Base-by-base conservation (phyloP, 345 rosid genomes). In the Lumnitzera racemosa region DNA sequence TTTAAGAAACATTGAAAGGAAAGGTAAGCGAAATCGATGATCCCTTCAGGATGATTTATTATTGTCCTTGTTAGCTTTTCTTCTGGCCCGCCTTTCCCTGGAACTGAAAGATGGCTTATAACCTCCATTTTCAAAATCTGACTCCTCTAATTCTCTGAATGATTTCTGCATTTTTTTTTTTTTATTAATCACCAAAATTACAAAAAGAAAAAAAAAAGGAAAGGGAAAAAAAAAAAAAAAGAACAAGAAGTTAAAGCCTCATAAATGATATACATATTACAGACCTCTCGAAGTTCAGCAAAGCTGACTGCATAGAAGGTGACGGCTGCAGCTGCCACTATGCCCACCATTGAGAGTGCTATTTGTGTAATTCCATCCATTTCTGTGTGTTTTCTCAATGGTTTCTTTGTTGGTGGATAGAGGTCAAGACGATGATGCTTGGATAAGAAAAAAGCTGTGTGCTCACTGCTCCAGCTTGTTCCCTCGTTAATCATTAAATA, bases 301-400 rank as follows among this genome's bases (percentile, higher is more conserved):
- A 83, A 86, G 83, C 90, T 86, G 2, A 84, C 88, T 13, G 61
- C 88, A 66, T 83, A 86, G 78, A 82, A 83, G 15, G 90, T 83
- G 54, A 78, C 79, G 16, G 78, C 94, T 0, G 87, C 87, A 57
- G 81, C 89, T 11, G 85, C 92, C 13, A 79, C 66, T 13, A 84
- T 84, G 55, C 85, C 90, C 13, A 79, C 74, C 58, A 86, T 68
- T 48, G 94, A 87, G 46, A 85, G 67, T 6, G 80, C 90, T 12
- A 83, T 55, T 56, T 88, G 95, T 79, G 74, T 61, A 17, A 72
- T 70, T 36, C 69, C 87, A 50, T 88, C 91, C 96, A 87, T 84
- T 24, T 43, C 9, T 29, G 36, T 6, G 5, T 36, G 9, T 9
- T 36, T 36, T 9, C 10, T 36, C 11, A 6, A 3, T 29, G 3